A percentile compares a stretch with the other conserved stretches of the same genome.
Conservation (phyloP, 148 eudicot species). For the Bassia scoparia region DNA sequence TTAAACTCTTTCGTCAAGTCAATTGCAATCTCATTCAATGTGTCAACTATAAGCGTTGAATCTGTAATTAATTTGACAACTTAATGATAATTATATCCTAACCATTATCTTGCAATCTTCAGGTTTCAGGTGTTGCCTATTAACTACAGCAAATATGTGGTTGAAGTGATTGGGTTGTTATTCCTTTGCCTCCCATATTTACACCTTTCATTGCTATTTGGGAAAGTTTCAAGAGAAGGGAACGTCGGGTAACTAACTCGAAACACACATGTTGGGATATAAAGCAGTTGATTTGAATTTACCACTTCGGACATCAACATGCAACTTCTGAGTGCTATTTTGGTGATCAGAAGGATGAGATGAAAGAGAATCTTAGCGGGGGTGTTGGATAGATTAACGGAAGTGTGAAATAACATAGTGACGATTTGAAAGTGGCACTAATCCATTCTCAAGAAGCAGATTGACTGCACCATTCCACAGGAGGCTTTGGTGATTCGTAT, state of each 20-base stretch:
- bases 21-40: background rate
- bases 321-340: constrained; percentile 58
- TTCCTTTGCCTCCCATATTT: constrained; percentile 72
- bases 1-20: background rate
- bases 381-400: constrained; percentile 88
- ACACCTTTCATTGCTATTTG: constrained; percentile 69
- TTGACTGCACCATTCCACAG: constrained; percentile 99
- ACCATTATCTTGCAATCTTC: constrained; percentile 4
- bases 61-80: background rate
- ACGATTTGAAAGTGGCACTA: constrained; percentile 41
- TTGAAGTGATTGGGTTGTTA: constrained; percentile 74
- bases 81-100: background rate
- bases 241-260: constrained; percentile 71
- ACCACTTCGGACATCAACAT: constrained; percentile 77
- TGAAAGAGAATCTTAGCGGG: constrained; percentile 60
- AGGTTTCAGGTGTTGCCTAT: constrained; percentile 83
- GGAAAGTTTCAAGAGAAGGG: constrained; percentile 75
- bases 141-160: constrained; percentile 99
- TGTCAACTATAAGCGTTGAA: background rate
- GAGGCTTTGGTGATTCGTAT: constrained; percentile 96
- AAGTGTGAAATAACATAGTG: constrained; percentile 76
- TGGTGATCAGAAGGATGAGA: constrained; percentile 59
- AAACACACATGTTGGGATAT: constrained; percentile 97
- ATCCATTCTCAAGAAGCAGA: constrained; percentile 88
- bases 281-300: constrained; percentile 73